Evolutionary conservation across 2,329 filamentous ascomycete genomes (phyloP), one percentile per base, ranked within the genome.

Genomic region (Diplodia scrobiculata): DNA sequence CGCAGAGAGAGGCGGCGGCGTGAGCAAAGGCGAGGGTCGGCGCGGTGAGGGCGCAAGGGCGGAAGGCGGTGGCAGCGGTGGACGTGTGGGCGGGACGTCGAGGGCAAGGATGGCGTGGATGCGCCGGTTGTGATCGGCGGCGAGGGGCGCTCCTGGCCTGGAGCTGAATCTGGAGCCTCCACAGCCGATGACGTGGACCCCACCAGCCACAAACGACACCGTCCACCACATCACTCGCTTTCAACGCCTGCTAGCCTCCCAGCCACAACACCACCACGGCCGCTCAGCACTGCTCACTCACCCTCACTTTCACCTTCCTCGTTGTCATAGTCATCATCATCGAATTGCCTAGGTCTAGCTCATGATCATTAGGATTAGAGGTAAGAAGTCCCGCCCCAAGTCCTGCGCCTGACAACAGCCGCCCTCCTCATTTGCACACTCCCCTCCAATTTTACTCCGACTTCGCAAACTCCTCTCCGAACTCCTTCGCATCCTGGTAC

Each of bases 401-500:
- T 19, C 36, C 29, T 34, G 41, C 41, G 55, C 58, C 58, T 9
- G 14, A 62, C 51, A 19, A 17, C 27, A 25, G 45, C 58, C 58
- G 36, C 45, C 58, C 29, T 62, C 19, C n/a, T 36, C 41, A 62
- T 36, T 19, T 27, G 17, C 27, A 45, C 17, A 32, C 9, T 13
- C 17, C 19, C 13, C 5, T 25, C 51, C 36, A 29, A 11, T 29
- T 25, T 51, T 55, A 65, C 63, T 65, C 17, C 41, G 51, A 55
- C 32, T 51, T 34, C n/a, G 64, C 38, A 34, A 66, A 60, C 66
- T 77, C 64, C 32, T 59, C 64, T 13, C 52, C 38, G 34, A 60
- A 47, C 66, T 77, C 84, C 29, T 84, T 83, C 19, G 92, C 94
- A 77, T 99, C 95, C 83, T 97, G 93, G 80, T 97, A 99, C 69